Evolutionary conservation across 2,329 filamentous ascomycete genomes (phyloP).

Genomic region (Colletotrichum sojae): DNA sequence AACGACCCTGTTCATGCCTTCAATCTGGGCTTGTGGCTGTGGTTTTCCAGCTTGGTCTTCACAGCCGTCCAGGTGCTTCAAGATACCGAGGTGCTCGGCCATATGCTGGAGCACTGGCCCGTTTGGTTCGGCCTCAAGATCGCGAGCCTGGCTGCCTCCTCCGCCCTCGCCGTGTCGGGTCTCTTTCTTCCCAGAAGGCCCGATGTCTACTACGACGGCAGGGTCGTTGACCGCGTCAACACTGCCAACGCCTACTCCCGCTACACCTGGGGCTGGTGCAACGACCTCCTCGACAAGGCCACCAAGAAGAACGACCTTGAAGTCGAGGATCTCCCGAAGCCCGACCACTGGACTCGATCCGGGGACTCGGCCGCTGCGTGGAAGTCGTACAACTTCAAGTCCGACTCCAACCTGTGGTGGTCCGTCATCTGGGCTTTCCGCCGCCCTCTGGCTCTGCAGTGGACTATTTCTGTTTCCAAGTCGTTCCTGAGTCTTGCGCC

Average conservation of each 20-base stretch:
- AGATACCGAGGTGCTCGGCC: conserved; percentile 55
- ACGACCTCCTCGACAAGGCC: conserved; percentile 67
- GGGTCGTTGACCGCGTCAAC: conserved; percentile 74
- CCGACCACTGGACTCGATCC: conserved; percentile 69
- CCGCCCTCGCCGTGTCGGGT: conserved; percentile 63
- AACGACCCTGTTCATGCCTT: conserved; percentile 67
- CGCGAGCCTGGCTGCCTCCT: conserved; percentile 59
- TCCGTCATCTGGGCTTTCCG: conserved; percentile 72
- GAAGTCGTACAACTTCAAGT: conserved; percentile 60
- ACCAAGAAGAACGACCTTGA: conserved; percentile 72
- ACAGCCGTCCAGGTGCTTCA: conserved; percentile 61
- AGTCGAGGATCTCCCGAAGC: conserved; percentile 72
- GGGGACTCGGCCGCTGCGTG: conserved; percentile 65
- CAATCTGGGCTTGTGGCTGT: conserved; percentile 66
- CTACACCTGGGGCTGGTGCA: conserved; percentile 77
- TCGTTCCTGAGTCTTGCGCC: conserved; percentile 77
- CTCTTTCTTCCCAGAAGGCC: conserved; percentile 77
- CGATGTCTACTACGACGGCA: conserved; percentile 72
- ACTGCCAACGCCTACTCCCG: conserved; percentile 73
- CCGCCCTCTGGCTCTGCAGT: conserved; percentile 70
- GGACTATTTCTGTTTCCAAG: conserved; percentile 66
- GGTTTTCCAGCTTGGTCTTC: conserved; percentile 62
- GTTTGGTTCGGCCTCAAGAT: conserved; percentile 61
- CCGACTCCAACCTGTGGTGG: conserved; percentile 65
- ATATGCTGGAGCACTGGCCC: conserved; percentile 50